phyloP scores from a whole-genome alignment of 139 green algal genomes.

The Picochlorum sp. region DNA sequence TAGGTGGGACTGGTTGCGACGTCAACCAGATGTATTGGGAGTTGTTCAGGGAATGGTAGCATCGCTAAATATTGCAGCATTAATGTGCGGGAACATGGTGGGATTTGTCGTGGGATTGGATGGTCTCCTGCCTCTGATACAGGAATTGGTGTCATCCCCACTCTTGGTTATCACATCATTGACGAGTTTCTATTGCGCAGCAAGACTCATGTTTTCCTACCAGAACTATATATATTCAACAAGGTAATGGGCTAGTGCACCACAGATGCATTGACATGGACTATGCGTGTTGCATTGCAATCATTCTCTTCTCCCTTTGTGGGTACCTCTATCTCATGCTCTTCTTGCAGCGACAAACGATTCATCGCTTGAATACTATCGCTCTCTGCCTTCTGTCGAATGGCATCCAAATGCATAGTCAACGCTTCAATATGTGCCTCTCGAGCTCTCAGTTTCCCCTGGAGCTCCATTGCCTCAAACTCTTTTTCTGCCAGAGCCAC shows the following conservation, averaged over 20 bases:
- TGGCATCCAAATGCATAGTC: not conserved
- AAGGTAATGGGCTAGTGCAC: not conserved
- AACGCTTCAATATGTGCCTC: conserved; percentile 5
- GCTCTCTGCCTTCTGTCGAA: not conserved
- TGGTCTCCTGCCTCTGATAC: conserved; percentile 9
- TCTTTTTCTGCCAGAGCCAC: conserved; percentile 10
- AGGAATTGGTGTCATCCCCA: conserved; percentile 35
- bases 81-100: conserved; percentile 75
- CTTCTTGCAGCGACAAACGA: too few relatives aligned
- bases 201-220: conserved; percentile 66
- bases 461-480: conserved; percentile 12
- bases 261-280: not conserved
- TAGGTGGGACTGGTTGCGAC: not conserved
- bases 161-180: conserved; percentile 36
- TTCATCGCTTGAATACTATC: too few relatives aligned
- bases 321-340: too few relatives aligned
- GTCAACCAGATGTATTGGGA: conserved; percentile 20
- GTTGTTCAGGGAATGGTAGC: conserved; percentile 34
- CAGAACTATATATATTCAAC: not conserved
- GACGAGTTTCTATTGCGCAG: conserved; percentile 52
- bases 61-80: conserved; percentile 51
- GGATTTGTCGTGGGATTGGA: conserved; percentile 62
- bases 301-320: too few relatives aligned
- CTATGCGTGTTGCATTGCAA: too few relatives aligned
- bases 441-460: conserved; percentile 4